A percentile compares a stretch with the other conserved stretches of the same genome.
Evolutionary conservation across 768 basidiomycete species (phyloP).

Genomic region (Hortiboletus flavorubellus): DNA sequence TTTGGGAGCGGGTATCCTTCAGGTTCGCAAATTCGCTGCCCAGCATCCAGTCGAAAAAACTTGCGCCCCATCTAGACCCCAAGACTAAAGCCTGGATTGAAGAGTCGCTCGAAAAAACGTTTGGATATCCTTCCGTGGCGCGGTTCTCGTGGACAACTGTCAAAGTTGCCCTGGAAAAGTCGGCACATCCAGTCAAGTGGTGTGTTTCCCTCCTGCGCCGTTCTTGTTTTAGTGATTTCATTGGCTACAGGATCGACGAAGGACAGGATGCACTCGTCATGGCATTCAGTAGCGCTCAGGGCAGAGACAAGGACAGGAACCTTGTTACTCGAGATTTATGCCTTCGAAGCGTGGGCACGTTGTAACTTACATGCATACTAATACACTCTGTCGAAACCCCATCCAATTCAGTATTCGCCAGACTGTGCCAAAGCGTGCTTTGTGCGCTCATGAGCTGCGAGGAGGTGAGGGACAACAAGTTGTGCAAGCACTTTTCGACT

Average conservation of each 20-base stretch:
- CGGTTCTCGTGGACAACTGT: conserved; percentile 97
- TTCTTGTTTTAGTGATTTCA: not conserved
- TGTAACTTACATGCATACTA: conserved; percentile 38
- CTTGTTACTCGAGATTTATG: conserved; percentile 70
- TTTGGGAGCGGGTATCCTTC: conserved; percentile 91
- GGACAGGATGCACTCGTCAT: conserved; percentile 71
- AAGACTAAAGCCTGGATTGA: conserved; percentile 88
- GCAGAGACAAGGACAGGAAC: conserved; percentile 73
- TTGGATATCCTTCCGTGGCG: conserved; percentile 87
- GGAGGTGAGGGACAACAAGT: not conserved
- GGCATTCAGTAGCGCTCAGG: conserved; percentile 68
- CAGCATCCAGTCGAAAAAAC: not conserved
- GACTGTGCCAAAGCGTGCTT: conserved; percentile 6
- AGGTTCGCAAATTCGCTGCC: conserved; percentile 41
- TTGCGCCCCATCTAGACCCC: conserved; percentile 58
- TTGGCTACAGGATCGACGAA: conserved; percentile 69
- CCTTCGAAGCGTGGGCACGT: conserved; percentile 61
- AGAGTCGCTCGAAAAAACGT: conserved; percentile 73
- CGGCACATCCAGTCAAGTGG: conserved; percentile 82
- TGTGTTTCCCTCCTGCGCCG: conserved; percentile 27
- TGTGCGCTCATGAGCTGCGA: conserved; percentile 15
- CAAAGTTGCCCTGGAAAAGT: conserved; percentile 77
- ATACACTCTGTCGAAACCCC: conserved; percentile 8
- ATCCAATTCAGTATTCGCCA: conserved; percentile 15
- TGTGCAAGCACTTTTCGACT: not conserved